These are phyloP conservation scores for Cinnamomum chago DNA, from an alignment of 164 flowering plant species.

Conservation along the genomic window DNA sequence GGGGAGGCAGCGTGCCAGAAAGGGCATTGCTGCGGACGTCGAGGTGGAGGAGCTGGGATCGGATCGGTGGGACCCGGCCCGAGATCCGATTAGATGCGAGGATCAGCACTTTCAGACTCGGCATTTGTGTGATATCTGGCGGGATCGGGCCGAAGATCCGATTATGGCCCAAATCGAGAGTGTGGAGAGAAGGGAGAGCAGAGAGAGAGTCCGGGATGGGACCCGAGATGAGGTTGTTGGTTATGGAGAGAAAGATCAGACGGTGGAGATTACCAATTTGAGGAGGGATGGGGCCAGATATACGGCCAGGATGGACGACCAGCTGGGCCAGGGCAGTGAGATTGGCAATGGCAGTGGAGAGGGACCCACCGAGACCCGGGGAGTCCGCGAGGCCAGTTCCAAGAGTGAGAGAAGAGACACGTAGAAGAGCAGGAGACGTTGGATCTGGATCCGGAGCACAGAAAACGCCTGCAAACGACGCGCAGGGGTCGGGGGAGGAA, in stretches of 20 bases:
- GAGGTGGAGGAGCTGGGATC: constrained; percentile 42
- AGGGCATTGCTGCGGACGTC: constrained; percentile 46
- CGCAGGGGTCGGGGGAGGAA: constrained; percentile 50
- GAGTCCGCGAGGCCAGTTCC: constrained; percentile 62
- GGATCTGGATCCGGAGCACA: constrained; percentile 23
- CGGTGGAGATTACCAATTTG: constrained; percentile 35
- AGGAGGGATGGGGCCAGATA: constrained; percentile 62
- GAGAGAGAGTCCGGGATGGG: constrained; percentile 42
- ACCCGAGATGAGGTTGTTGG: constrained; percentile 59
- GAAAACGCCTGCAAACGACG: constrained; percentile 49
- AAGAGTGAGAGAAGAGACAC: constrained; percentile 48
- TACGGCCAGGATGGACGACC: constrained; percentile 56
- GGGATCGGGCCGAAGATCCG: constrained; percentile 52
- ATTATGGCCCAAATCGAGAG: constrained; percentile 68
- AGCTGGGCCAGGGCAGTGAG: constrained; percentile 53
- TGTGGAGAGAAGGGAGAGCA: constrained; percentile 41
- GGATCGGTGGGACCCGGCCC: constrained; percentile 32
- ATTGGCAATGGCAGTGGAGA: constrained; percentile 35
- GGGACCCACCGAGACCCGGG: constrained; percentile 56
- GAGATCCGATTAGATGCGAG: constrained; percentile 40
- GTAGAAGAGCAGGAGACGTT: constrained; percentile 7
- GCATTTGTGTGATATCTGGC: constrained; percentile 18
- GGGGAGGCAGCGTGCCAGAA: constrained; percentile 35
- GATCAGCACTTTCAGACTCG: constrained; percentile 40
- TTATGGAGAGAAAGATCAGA: constrained; percentile 57